Conservation (phyloP, 306 rosid genomes). For the Carpinus viminea region DNA sequence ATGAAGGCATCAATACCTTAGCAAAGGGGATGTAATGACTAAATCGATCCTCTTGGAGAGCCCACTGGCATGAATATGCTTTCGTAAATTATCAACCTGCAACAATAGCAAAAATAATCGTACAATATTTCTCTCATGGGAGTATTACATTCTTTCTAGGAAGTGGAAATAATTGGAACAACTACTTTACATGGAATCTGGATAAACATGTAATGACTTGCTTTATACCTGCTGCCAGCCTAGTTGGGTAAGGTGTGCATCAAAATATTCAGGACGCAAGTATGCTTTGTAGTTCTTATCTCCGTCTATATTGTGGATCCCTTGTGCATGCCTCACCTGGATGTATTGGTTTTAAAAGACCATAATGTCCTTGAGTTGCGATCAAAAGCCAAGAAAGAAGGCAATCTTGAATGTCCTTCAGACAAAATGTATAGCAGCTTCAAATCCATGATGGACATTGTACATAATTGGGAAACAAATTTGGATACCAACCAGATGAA, state of each 20-base stretch:
- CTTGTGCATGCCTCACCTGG: conserved; percentile 66
- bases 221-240: conserved; percentile 59
- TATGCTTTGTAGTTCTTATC: conserved; percentile 51
- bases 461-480: conserved; percentile 13
- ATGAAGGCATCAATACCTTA: conserved; percentile 32
- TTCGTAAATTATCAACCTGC: conserved; percentile 57
- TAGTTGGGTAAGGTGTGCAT: conserved; percentile 50
- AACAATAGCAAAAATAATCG: not conserved
- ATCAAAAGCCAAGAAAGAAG: conserved; percentile 32
- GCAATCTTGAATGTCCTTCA: conserved; percentile 38
- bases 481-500: conserved; percentile 52
- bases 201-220: not conserved
- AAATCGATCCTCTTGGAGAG: conserved; percentile 49
- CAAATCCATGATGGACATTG: conserved; percentile 24
- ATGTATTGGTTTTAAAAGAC: conserved; percentile 40
- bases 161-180: not conserved
- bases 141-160: not conserved
- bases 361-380: conserved; percentile 31
- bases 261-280: conserved; percentile 51
- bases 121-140: not conserved
- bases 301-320: conserved; percentile 59
- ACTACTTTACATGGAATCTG: not conserved
- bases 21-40: conserved; percentile 49
- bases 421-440: conserved; percentile 28
- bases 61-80: conserved; percentile 47